Evolutionary conservation across 176 grass and related monocot species (phyloP), one percentile per base, ranked within the genome.

Genomic region (Cenchrus purpureus): DNA sequence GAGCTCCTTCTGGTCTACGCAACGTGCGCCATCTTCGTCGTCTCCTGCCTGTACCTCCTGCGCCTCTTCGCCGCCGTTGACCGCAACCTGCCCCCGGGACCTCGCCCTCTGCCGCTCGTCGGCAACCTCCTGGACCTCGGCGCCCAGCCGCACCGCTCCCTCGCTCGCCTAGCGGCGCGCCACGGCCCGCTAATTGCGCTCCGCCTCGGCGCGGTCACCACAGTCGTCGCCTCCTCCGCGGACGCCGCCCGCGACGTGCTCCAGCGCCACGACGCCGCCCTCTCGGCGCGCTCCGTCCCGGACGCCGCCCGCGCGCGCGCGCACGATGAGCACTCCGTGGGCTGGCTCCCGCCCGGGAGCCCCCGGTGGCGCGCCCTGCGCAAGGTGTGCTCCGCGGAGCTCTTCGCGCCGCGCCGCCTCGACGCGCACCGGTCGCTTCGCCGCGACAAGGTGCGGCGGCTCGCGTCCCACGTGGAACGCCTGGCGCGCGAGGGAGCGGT

Each of bases 201-300:
- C 12, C 13, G 51, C 51, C 13, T 53, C 12, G 51, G 51, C 12
- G 51, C 51, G 51, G 51, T 53, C 51, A 5, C 65, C 25, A 68
- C 90, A 1, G 31, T 91, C 65, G 45, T 85, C 40, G 70, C 69
- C 82, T 91, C 86, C 72, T 88, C 90, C 12, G 22, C 57, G 56
- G 65, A 71, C 37, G 77, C 64, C 37, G 78, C 82, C 3, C 43
- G 71, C 6, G 65, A 85, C 19, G 6, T 90, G 52, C 85, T 91
- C 61, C 77, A 85, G 19, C 67, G 59, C 85, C 81, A 88, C 64
- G 77, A 87, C 46, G 46, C 70, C 11, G 46, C 51, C 53, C 40
- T 91, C 68, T 53, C 81, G 2, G 3, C 1, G 46, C 85, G 89
- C 64, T 65, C 46, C 15, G 34, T 85, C 28, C 89, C 85, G 4